phyloP scores from a whole-genome alignment of 805 yeast species.

The Kodamaea laetipori region DNA sequence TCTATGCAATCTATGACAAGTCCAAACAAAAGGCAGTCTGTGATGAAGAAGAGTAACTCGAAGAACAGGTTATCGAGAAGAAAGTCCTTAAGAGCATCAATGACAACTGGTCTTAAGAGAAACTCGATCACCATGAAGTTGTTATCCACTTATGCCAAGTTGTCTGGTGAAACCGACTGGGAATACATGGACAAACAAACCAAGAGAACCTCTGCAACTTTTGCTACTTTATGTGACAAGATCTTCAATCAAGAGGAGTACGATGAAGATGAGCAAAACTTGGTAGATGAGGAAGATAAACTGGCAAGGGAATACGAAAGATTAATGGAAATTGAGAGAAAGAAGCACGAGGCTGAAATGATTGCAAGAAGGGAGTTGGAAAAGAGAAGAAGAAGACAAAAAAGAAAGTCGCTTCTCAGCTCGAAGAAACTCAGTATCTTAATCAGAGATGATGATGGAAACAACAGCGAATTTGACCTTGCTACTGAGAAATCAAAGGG shows the following conservation, averaged over 20 bases:
- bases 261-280: constrained; percentile 50
- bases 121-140: constrained; percentile 73
- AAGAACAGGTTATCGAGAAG: constrained; percentile 36
- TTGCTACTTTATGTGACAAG: constrained; percentile 76
- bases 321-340: constrained; percentile 47
- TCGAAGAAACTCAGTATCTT: constrained; percentile 39
- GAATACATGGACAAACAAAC: constrained; percentile 72
- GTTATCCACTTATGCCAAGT: constrained; percentile 70
- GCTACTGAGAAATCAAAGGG: constrained; percentile 29
- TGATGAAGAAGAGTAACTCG: constrained; percentile 25
- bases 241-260: constrained; percentile 68
- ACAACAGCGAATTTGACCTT: constrained; percentile 24
- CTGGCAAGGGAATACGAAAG: constrained; percentile 49
- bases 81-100: constrained; percentile 40
- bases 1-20: constrained; percentile 1
- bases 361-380: constrained; percentile 50
- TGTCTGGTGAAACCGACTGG: constrained; percentile 66
- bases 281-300: constrained; percentile 45
- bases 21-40: constrained; percentile 32
- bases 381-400: constrained; percentile 45
- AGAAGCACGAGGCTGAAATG: constrained; percentile 55
- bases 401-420: constrained; percentile 42
- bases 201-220: constrained; percentile 73
- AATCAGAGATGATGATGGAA: constrained; percentile 34
- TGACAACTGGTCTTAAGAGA: constrained; percentile 54